Conservation (phyloP, 2,329 filamentous ascomycete genomes). For the Clathrospora elynae region DNA sequence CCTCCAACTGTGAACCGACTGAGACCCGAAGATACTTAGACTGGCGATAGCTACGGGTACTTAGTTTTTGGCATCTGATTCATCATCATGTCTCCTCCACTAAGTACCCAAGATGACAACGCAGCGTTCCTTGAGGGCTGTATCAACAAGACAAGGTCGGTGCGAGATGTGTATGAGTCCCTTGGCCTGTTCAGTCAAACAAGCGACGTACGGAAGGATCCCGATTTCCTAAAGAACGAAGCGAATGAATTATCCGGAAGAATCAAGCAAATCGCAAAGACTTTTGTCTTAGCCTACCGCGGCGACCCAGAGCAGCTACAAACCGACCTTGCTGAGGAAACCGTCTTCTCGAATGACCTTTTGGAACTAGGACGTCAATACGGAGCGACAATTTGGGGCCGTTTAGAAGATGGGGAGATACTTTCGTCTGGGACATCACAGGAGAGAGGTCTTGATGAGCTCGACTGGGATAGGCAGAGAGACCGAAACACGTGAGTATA, state of each 20-base stretch:
- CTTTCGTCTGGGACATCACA: slow-evolving; percentile 3
- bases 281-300: slow-evolving; percentile 1
- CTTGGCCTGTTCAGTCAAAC: slow-evolving; percentile 12
- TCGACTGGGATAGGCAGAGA: slow-evolving; percentile 9
- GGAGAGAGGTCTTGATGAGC: slow-evolving; percentile 2
- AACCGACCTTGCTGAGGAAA: slow-evolving; percentile 7
- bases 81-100: slow-evolving; percentile 8
- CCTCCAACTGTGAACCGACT: background rate
- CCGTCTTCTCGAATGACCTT: slow-evolving; percentile 6
- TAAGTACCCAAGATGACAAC: slow-evolving; percentile 7
- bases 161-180: slow-evolving; percentile 9
- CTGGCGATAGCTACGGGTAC: background rate
- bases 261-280: slow-evolving; percentile 15
- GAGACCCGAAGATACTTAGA: background rate
- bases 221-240: slow-evolving; percentile 9
- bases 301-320: slow-evolving; percentile 1
- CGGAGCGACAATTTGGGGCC: slow-evolving; percentile 14
- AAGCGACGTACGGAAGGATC: slow-evolving; percentile 5
- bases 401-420: slow-evolving; percentile 4
- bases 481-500: slow-evolving; percentile 11
- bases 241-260: slow-evolving; percentile 12
- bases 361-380: slow-evolving; percentile 9
- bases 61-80: background rate
- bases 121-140: slow-evolving; percentile 16
- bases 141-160: slow-evolving; percentile 9